Evolutionary conservation across 345 rosid species (phyloP), one percentile per base, ranked within the genome.

Genomic region (Euclidium syriacum): DNA sequence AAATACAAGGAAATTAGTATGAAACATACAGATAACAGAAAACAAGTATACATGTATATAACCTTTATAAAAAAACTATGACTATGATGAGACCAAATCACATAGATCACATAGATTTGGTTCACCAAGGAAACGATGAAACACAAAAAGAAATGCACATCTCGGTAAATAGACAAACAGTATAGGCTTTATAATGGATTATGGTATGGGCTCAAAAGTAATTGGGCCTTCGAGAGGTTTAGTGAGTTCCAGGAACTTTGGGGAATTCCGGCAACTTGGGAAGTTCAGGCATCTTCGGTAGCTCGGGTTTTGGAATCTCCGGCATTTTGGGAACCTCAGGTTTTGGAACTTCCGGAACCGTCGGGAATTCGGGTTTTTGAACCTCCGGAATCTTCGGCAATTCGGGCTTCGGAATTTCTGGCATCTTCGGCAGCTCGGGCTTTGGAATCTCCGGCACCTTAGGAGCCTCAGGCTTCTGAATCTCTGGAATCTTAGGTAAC

Each of bases 251-350:
- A 1, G 72, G 52, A 62, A 52, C 33, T 43, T 69, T 69, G 19
- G 78, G 72, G 10, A 65, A 34, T 43, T 62, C 71, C 2, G 73
- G 76, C 20, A 75, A 7, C 52, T 75, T 65, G 10, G 73, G 69
- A 22, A 59, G n/a, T 48, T 75, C 46, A 10, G 79, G 73, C 24
- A 52, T 18, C 39, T 53, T 54, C 4, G 71, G 71, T 3, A 65
- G 11, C 18, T 59, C 54, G 8, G 67, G 56, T 55, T 71, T 64
- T 2, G 64, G 70, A 19, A 56, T 5, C n/a, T 48, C 65, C 0
- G 68, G 56, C 10, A 63, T 2, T 1, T 49, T 62, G 0, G 74
- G 73, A 0, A 63, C 1, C 10, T 74, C 71, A 0, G 73, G 69
- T 25, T 71, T 75, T 0, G 50, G 68, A 23, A 59, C 2, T 15